Base-by-base conservation (phyloP, 257 asterid species). In the Agastache rugosa region DNA sequence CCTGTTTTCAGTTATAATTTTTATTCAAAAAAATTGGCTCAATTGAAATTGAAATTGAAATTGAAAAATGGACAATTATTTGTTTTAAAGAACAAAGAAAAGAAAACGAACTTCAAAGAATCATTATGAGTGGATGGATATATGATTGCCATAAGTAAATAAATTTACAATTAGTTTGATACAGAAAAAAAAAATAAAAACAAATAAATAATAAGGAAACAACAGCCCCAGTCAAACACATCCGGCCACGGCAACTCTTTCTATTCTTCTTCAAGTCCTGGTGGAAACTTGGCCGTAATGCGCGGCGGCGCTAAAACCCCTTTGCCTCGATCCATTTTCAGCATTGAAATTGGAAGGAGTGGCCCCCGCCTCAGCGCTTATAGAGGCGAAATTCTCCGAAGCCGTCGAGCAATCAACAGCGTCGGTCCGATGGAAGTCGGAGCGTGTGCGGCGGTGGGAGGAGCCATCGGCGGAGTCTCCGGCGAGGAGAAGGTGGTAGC, bases 401-500 rank as follows among this genome's bases (percentile, higher is more conserved):
- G 27, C 75, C 20, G 45, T 51, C 31, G 48, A 35, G 27, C 54
- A 56, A 56, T 72, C 87, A 12, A 15, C 20, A 4, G 82, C n/a
- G 12, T 80, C 48, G 2, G 86, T 65, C 15, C 29, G 78, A 53
- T 72, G 84, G 68, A 44, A 81, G 5, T 81, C 87, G 59, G 91
- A 84, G 68, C 82, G 68, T 27, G 89, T 77, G 50, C 86, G 77
- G 53, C 83, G 81, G 59, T 83, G 89, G 55, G 90, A 77, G 19
- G 93, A 85, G 17, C 83, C 87, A 5, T 85, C 84, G 34, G 47
- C 51, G 63, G 82, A n/a, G n/a, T n/a, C n/a, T n/a, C n/a, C n/a
- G n/a, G n/a, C 78, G 42, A 69, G 77, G 55, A 85, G 84, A 51
- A 79, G 76, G 80, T 89, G 92, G 80, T 82, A 86, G 84, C 93